A percentile compares a stretch with the other conserved stretches of the same genome.
Conservation (phyloP, 805 yeast genomes). For the Kluyveromyces aestuarii region DNA sequence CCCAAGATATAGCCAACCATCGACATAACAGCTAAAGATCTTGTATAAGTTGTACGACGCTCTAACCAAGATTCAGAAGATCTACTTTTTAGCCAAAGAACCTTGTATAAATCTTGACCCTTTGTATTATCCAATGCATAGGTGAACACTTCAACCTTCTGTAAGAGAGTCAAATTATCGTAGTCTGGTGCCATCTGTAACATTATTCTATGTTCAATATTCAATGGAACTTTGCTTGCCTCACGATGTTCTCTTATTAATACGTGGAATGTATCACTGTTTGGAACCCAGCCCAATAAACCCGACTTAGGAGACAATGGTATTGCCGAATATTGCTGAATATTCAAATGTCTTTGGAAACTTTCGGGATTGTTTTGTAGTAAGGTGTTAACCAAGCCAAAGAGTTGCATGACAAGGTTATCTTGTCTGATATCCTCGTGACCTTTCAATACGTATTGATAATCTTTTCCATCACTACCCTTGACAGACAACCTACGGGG, state of each 20-base stretch:
- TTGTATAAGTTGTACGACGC: conserved; percentile 89
- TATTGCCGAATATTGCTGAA: conserved; percentile 86
- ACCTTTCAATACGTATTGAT: conserved; percentile 78
- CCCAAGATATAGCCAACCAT: conserved; percentile 98
- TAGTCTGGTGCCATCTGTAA: conserved; percentile 95
- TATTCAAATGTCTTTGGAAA: conserved; percentile 89
- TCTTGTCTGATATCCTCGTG: conserved; percentile 98
- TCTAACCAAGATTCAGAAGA: conserved; percentile 98
- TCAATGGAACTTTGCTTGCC: conserved; percentile 76
- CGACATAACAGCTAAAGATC: conserved; percentile 96
- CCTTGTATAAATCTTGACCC: conserved; percentile 93
- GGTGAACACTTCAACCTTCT: conserved; percentile 93
- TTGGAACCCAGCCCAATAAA: conserved; percentile 92
- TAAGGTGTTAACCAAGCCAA: conserved; percentile 88
- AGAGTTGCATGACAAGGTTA: conserved; percentile 93
- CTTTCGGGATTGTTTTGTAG: conserved; percentile 88
- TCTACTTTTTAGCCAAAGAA: conserved; percentile 90
- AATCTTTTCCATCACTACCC: conserved; percentile 90
- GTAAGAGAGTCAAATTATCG: conserved; percentile 78
- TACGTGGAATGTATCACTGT: conserved; percentile 93
- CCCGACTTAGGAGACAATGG: conserved; percentile 98
- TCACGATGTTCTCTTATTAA: conserved; percentile 89
- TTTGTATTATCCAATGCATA: conserved; percentile 91
- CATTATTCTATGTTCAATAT: conserved; percentile 93
- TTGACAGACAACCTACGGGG: conserved; percentile 74